phyloP scores from a whole-genome alignment of 257 asterid species.

The Ilex aquifolium region DNA sequence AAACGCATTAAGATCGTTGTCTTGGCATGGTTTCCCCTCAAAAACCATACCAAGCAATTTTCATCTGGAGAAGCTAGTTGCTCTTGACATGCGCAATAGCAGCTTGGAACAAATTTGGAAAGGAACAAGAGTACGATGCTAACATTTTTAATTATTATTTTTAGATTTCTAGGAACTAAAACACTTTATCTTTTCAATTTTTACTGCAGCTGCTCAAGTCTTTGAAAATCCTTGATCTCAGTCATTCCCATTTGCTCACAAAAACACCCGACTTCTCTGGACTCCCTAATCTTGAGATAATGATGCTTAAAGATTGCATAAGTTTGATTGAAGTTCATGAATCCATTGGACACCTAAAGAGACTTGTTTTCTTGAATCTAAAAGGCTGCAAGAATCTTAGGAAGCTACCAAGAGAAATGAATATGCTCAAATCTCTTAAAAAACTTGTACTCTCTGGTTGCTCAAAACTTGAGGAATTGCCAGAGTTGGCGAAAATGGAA shows the following conservation, averaged over 20 bases:
- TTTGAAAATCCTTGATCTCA: slow-evolving; percentile 16
- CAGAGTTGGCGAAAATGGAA: slow-evolving; percentile 2
- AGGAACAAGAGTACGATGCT: slow-evolving; percentile 9
- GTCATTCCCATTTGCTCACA: slow-evolving; percentile 10
- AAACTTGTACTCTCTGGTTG: slow-evolving; percentile 4
- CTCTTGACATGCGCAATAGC: slow-evolving; percentile 13
- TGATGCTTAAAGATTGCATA: slow-evolving; percentile 15
- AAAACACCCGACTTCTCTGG: slow-evolving; percentile 19
- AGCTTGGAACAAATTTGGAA: slow-evolving; percentile 3
- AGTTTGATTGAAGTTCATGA: slow-evolving; percentile 12
- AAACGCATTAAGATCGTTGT: slow-evolving; percentile 5
- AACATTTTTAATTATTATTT: background rate
- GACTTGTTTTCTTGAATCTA: slow-evolving; percentile 5
- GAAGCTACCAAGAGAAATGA: slow-evolving; percentile 11
- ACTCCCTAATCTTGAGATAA: slow-evolving; percentile 7
- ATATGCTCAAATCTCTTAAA: slow-evolving; percentile 6
- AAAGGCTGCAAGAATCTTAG: slow-evolving; percentile 8
- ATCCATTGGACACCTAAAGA: slow-evolving; percentile 11
- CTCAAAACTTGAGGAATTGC: background rate
- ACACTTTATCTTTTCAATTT: background rate
- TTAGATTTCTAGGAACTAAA: background rate
- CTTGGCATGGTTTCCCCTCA: slow-evolving; percentile 5
- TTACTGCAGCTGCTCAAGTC: slow-evolving; percentile 7
- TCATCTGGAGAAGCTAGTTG: slow-evolving; percentile 6
- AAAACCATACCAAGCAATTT: background rate